These are phyloP conservation scores for Curvularia eragrostidis DNA, from an alignment of 2,329 filamentous ascomycete genomes.

Conservation along the genomic window DNA sequence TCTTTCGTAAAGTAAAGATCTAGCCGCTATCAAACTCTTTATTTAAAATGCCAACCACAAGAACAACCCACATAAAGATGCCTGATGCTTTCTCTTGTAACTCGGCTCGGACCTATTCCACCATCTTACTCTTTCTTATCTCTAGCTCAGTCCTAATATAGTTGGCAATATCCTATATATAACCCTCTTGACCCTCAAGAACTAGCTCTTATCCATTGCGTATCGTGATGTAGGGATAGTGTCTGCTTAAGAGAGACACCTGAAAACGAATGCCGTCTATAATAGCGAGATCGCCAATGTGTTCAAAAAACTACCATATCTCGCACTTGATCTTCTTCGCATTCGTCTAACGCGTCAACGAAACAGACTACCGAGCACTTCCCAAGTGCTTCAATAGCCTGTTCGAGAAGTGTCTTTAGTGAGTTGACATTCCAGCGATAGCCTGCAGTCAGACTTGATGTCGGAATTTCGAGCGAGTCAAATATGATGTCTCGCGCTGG, in stretches of 20 bases:
- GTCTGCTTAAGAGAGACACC: conserved; percentile 37
- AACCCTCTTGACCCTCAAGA: conserved; percentile 49
- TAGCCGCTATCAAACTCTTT: conserved; percentile 50
- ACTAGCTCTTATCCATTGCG: conserved; percentile 35
- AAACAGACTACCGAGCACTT: no score
- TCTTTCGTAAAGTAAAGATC: neutral
- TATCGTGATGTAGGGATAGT: conserved; percentile 56
- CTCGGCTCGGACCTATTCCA: conserved; percentile 33
- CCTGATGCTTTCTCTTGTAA: conserved; percentile 51
- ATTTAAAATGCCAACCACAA: conserved; percentile 52
- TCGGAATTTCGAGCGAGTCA: no score
- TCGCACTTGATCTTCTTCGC: no score
- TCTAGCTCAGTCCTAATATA: conserved; percentile 31
- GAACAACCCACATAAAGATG: conserved; percentile 53
- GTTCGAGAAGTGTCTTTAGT: no score
- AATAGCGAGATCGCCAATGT: conserved; percentile 41
- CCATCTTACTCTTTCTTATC: conserved; percentile 25
- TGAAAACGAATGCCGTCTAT: conserved; percentile 26
- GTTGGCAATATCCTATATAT: conserved; percentile 47
- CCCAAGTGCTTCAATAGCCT: no score
- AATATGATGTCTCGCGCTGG: no score
- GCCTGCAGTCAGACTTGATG: no score
- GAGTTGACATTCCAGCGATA: no score
- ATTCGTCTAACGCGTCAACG: no score
- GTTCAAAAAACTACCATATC: conserved; percentile 27